These are phyloP conservation scores for Gardenia jasminoides DNA, from an alignment of 257 asterid genomes.

Conservation along the genomic window DNA sequence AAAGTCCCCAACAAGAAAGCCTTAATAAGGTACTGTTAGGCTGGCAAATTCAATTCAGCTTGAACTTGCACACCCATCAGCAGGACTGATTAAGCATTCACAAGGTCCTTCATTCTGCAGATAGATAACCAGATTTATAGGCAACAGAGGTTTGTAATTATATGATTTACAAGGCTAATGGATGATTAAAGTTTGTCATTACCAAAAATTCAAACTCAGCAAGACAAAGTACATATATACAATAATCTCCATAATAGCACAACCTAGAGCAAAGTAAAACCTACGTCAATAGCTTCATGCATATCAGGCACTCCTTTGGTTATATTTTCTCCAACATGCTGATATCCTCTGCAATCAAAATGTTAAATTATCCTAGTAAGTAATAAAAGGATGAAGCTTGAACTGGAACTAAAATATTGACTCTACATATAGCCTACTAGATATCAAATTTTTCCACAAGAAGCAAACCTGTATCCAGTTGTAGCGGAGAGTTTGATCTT, in stretches of 20 bases:
- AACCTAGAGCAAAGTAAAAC: conserved; percentile 22
- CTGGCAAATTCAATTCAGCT: neutral
- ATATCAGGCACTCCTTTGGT: conserved; percentile 79
- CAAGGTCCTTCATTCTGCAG: neutral
- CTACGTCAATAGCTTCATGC: conserved; percentile 98
- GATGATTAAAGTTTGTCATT: neutral
- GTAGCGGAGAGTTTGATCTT: conserved; percentile 66
- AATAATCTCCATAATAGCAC: neutral
- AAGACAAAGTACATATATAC: neutral
- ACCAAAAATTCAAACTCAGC: neutral
- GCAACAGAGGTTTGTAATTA: neutral
- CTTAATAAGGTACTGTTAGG: neutral
- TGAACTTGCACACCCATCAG: neutral
- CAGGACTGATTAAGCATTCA: neutral
- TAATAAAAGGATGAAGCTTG: neutral
- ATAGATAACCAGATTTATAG: neutral
- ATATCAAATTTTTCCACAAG: neutral
- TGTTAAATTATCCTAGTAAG: neutral
- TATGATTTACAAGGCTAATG: neutral
- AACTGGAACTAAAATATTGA: neutral
- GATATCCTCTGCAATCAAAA: conserved; percentile 75
- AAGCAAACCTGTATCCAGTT: conserved; percentile 78
- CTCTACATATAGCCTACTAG: neutral
- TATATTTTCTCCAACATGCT: conserved; percentile 66
- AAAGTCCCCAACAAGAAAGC: neutral